Percentiles rank a stretch among this genome's conserved stretches.
Conservation (phyloP, 1,284 basidiomycete genomes). For the Amylostereum chailletii region DNA sequence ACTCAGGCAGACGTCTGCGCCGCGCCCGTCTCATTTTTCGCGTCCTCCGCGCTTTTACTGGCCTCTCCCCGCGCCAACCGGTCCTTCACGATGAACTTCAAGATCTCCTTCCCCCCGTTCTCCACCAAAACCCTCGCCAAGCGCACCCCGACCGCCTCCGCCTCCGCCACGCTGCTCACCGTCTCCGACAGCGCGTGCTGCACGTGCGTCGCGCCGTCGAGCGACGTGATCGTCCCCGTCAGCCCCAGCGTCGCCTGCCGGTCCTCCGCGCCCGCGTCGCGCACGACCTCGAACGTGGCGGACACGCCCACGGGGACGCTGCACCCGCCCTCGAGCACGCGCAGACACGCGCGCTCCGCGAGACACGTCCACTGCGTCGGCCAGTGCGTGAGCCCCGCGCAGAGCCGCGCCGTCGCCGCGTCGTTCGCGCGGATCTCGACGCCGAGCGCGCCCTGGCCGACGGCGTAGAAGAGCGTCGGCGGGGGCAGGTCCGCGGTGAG, state of each 20-base stretch:
- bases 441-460: conserved; percentile 89
- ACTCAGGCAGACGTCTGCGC: neutral
- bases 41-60: conserved; percentile 23
- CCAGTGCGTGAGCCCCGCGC: conserved; percentile 65
- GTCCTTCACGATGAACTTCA: conserved; percentile 72
- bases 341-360: conserved; percentile 83
- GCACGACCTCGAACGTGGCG: conserved; percentile 34
- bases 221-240: conserved; percentile 73
- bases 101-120: conserved; percentile 65
- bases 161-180: conserved; percentile 51
- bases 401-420: conserved; percentile 48
- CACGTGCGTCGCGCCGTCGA: conserved; percentile 67
- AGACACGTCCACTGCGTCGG: conserved; percentile 67
- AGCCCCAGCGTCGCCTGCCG: conserved; percentile 43
- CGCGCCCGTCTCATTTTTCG: conserved; percentile 11
- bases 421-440: conserved; percentile 83
- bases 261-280: conserved; percentile 18
- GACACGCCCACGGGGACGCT: conserved; percentile 93
- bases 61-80: conserved; percentile 47
- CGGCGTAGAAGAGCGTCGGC: conserved; percentile 80
- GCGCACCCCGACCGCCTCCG: conserved; percentile 57
- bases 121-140: conserved; percentile 60
- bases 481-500: conserved; percentile 72
- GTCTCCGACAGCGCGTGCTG: conserved; percentile 49
- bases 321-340: conserved; percentile 91